These are phyloP conservation scores for Skeletonema potamos DNA, from an alignment of 108 stramenopile species.

Conservation along the genomic window DNA sequence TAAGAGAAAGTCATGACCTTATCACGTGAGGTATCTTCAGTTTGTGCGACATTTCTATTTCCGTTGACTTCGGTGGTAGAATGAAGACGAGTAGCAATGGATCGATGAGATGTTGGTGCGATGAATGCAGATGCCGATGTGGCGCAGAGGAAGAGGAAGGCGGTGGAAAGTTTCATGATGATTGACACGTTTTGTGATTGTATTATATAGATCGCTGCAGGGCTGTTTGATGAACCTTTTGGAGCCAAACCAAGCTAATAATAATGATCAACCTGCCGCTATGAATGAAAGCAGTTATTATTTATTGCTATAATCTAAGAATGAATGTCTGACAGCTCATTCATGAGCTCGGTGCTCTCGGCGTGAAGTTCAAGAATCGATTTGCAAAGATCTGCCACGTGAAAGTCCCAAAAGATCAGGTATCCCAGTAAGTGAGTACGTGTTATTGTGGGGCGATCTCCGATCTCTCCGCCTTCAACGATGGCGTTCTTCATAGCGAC, in stretches of 20 bases:
- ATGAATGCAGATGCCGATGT: conserved; percentile 13
- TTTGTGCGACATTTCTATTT: conserved; percentile 84
- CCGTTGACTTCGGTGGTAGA: conserved; percentile 15
- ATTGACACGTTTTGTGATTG: neutral
- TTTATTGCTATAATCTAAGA: no score
- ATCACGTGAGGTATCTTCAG: conserved; percentile 80
- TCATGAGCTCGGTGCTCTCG: neutral
- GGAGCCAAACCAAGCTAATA: neutral
- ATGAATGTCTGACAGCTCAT: neutral
- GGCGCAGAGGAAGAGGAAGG: neutral
- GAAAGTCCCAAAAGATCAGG: neutral
- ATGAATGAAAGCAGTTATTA: neutral
- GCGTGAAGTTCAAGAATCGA: neutral
- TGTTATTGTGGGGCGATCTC: neutral
- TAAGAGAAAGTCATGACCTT: conserved; percentile 91
- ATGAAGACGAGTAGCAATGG: neutral
- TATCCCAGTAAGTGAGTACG: neutral
- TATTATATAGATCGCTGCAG: neutral
- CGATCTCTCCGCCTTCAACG: neutral
- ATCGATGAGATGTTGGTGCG: neutral
- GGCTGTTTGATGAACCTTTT: neutral
- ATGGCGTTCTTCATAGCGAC: neutral
- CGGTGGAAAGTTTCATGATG: neutral
- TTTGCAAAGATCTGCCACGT: neutral
- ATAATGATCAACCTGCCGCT: neutral